phyloP scores from a whole-genome alignment of 2,329 filamentous ascomycete genomes.

The Talaromyces atroroseus region DNA sequence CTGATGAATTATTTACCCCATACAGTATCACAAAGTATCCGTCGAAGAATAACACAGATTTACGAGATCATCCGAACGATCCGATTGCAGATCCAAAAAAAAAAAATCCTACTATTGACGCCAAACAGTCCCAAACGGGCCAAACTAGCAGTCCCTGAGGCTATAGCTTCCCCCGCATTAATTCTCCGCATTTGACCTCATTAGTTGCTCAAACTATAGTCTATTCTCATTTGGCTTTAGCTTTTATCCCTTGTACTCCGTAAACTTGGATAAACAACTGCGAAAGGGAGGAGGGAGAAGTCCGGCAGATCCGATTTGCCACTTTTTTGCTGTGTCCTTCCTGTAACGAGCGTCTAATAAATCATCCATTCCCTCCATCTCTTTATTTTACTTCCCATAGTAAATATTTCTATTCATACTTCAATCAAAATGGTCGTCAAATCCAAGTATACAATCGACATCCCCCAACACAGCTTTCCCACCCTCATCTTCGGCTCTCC shows the following conservation, averaged over 20 bases:
- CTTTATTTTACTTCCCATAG: not conserved
- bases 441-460: constrained; percentile 44
- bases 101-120: not conserved
- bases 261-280: not conserved
- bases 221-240: too few species aligned
- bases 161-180: constrained; percentile 2
- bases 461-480: constrained; percentile 34
- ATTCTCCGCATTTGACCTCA: not conserved
- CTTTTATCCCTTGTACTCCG: not conserved
- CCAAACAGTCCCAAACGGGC: not conserved
- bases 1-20: not conserved
- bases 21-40: not conserved
- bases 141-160: not conserved
- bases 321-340: not conserved
- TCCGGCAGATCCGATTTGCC: too few species aligned
- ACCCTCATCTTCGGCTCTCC: constrained; percentile 49
- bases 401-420: not conserved
- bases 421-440: constrained; percentile 46
- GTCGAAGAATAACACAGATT: not conserved
- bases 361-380: not conserved
- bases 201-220: not conserved
- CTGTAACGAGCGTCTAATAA: not conserved
- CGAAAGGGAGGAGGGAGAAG: not conserved
- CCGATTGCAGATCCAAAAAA: not conserved
- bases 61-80: not conserved